Conservation (phyloP, 352 stramenopile species). For the Phytophthora podocarpi region DNA sequence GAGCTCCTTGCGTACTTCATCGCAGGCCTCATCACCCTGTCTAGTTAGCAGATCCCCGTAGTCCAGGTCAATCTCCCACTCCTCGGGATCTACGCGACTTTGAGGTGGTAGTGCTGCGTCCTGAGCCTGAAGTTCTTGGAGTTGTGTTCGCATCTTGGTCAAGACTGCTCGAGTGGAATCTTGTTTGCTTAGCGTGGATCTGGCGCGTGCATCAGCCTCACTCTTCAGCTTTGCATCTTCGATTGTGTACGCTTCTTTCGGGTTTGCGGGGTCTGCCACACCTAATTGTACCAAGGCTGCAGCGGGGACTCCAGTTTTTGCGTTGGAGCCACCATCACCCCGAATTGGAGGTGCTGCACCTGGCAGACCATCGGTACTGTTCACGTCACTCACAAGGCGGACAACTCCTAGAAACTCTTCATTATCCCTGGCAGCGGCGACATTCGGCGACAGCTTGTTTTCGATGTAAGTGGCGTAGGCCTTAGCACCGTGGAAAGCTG, state of each 20-base stretch:
- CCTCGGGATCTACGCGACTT: conserved; percentile 61
- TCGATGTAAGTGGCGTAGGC: conserved; percentile 79
- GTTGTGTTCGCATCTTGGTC: conserved; percentile 81
- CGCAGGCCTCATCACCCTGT: conserved; percentile 78
- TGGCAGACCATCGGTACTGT: conserved; percentile 41
- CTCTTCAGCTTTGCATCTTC: conserved; percentile 92
- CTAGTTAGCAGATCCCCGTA: conserved; percentile 74
- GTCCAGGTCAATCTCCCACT: conserved; percentile 91
- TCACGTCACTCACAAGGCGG: conserved; percentile 44
- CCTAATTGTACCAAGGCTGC: conserved; percentile 42
- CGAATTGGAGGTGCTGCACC: conserved; percentile 13
- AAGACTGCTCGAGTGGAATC: conserved; percentile 89
- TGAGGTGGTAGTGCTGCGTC: conserved; percentile 60
- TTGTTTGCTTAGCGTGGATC: conserved; percentile 75
- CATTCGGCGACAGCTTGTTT: conserved; percentile 33
- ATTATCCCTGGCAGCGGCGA: conserved; percentile 43
- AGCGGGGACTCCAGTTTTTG: conserved; percentile 21
- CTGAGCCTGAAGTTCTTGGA: conserved; percentile 66
- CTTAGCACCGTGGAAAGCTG: conserved; percentile 71
- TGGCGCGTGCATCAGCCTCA: conserved; percentile 80
- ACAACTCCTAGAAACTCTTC: conserved; percentile 63
- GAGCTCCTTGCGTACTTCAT: conserved; percentile 89
- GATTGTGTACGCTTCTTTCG: conserved; percentile 88
- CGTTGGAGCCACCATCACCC: conserved; percentile 2
- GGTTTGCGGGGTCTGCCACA: conserved; percentile 73